phyloP scores from a whole-genome alignment of 371 early-diverging fungal species.

The Rhizomucor miehei region DNA sequence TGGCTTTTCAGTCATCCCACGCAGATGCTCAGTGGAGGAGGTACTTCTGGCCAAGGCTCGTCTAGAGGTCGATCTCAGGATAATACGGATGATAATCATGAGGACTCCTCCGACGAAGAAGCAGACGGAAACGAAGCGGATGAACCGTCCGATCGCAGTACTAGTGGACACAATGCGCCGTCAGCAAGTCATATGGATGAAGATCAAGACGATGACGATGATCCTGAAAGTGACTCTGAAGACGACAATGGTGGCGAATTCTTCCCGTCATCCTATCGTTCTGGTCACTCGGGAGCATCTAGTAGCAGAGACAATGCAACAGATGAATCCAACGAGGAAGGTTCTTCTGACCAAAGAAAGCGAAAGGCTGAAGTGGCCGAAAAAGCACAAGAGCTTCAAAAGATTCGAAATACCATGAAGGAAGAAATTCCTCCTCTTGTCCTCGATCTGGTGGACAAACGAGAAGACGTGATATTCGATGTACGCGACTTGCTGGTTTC shows the following conservation, averaged over 20 bases:
- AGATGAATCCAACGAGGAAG: conserved; percentile 12
- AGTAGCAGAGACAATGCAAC: background rate
- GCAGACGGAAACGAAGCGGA: conserved; percentile 6
- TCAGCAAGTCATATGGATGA: conserved; percentile 12
- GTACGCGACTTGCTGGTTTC: conserved; percentile 65
- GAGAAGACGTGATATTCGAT: conserved; percentile 67
- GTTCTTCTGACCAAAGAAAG: conserved; percentile 23
- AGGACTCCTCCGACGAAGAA: conserved; percentile 6
- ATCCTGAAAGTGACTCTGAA: conserved; percentile 9
- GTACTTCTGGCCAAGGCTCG: background rate
- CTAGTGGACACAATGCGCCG: conserved; percentile 21
- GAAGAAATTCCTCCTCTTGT: conserved; percentile 46
- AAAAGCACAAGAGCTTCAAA: conserved; percentile 41
- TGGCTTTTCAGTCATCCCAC: conserved; percentile 85
- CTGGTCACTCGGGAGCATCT: background rate
- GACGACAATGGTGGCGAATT: conserved; percentile 20
- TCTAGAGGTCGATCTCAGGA: conserved; percentile 2
- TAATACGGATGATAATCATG: background rate
- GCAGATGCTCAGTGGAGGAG: conserved; percentile 17
- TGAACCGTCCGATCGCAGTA: conserved; percentile 15
- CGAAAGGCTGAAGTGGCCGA: conserved; percentile 32
- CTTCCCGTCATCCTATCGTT: background rate
- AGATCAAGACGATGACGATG: conserved; percentile 10
- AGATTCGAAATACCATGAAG: conserved; percentile 50
- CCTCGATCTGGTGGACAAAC: conserved; percentile 60